Evolutionary conservation across 2,329 filamentous ascomycete species (phyloP), one percentile per base, ranked within the genome.

Genomic region (Exophiala viscosa): DNA sequence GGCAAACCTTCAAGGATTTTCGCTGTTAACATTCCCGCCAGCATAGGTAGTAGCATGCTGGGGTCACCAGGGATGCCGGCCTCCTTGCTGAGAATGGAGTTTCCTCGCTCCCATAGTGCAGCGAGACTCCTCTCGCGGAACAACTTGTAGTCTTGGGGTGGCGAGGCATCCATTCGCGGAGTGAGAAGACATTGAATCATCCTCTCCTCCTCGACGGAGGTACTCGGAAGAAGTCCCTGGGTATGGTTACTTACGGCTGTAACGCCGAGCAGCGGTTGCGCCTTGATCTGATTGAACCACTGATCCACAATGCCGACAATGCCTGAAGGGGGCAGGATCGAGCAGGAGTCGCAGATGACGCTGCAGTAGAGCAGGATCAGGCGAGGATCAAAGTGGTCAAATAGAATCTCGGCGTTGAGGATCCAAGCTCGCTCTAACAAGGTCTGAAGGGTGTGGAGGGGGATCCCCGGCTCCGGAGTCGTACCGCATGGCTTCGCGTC

Each of bases 391-490:
- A 47, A 40, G 23, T 45, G 49, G n/a, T 52, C 18, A 23, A 52
- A 48, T 13, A 52, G 34, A 14, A 47, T 47, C 17, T 52, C 42
- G 5, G 49, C 43, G 28, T 52, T 52, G 32, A 47, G 17, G 34
- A 23, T 36, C 49, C 49, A 52, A 3, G 33, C 49, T 34, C 42
- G 42, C 5, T 42, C 23, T 28, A 48, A n/a, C 11, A 48, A 20
- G 20, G 20, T 17, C 18, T 20, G 43, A 4, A 50, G 39, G 38
- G 3, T 14, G 5, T n/a, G 28, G 20, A 10, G 10, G 14, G 38
- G 14, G 3, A 15, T 5, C 35, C 9, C 9, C 4, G 15, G 4
- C 23, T 15, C 31, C 28, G 31, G 9, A 3, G 13, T 18, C 11
- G 2, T 38, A 28, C 23, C 23, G 23, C 23, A 28, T 14, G 45